These are phyloP conservation scores for Cladosporium sp. DNA, from an alignment of 2,329 filamentous ascomycete genomes.

Conservation along the genomic window DNA sequence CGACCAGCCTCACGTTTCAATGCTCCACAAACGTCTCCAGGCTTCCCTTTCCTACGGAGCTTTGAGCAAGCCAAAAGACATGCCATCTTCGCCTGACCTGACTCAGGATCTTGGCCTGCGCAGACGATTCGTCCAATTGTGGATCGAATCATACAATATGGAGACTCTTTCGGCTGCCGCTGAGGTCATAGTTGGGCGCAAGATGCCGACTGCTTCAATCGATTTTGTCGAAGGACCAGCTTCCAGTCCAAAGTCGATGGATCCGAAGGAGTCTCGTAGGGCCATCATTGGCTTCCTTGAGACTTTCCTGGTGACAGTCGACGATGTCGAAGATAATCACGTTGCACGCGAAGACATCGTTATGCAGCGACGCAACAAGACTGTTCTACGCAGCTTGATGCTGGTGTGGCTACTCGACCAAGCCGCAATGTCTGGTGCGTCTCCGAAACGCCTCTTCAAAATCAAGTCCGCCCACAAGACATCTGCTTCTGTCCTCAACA, in stretches of 20 bases:
- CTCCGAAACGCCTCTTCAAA: slow-evolving; percentile 50
- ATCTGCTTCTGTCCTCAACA: slow-evolving; percentile 54
- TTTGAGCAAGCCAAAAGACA: slow-evolving; percentile 56
- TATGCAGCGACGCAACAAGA: slow-evolving; percentile 39
- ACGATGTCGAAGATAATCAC: slow-evolving; percentile 46
- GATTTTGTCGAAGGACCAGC: background rate
- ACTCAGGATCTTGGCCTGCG: slow-evolving; percentile 59
- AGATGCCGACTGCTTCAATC: slow-evolving; percentile 20
- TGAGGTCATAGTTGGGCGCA: slow-evolving; percentile 61
- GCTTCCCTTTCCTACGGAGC: slow-evolving; percentile 60
- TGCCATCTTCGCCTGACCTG: slow-evolving; percentile 49
- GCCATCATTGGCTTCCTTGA: slow-evolving; percentile 50
- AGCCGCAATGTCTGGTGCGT: slow-evolving; percentile 43
- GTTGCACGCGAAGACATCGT: background rate
- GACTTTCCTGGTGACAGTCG: slow-evolving; percentile 58
- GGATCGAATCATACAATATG: slow-evolving; percentile 59
- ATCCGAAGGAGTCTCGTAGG: slow-evolving; percentile 26
- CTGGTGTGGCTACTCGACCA: slow-evolving; percentile 61
- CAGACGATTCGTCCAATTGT: slow-evolving; percentile 58
- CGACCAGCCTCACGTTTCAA: slow-evolving; percentile 51
- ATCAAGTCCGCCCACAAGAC: slow-evolving; percentile 56
- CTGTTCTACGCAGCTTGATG: slow-evolving; percentile 59
- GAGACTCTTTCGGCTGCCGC: slow-evolving; percentile 52
- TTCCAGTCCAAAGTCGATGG: slow-evolving; percentile 18
- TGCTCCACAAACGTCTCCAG: slow-evolving; percentile 58